Conservation (phyloP, 2,329 filamentous ascomycete genomes). For the Exutisphaerella laricina region DNA sequence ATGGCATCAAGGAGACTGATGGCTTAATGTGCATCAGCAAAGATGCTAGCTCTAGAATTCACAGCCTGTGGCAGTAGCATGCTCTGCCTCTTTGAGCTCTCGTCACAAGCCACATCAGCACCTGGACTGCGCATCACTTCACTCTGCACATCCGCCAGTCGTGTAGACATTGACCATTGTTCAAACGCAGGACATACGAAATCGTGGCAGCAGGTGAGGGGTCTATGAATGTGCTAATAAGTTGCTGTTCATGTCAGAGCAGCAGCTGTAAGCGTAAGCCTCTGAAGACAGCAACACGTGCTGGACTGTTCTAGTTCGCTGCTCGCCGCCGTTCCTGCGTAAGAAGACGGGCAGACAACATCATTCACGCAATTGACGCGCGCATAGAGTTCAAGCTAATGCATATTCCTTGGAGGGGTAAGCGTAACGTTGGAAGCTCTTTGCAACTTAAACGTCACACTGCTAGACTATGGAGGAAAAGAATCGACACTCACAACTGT, state of each 20-base stretch:
- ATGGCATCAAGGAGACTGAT: constrained; percentile 70
- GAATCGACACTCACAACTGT: neutral
- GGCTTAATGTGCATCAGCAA: constrained; percentile 68
- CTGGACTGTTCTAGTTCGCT: neutral
- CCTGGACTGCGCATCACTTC: too few species aligned
- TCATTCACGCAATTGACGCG: neutral
- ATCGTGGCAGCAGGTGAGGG: too few species aligned
- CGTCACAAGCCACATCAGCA: too few species aligned
- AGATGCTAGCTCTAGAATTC: constrained; percentile 39
- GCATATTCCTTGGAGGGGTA: constrained; percentile 1
- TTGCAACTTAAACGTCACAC: neutral
- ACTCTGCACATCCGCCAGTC: too few species aligned
- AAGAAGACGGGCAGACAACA: neutral
- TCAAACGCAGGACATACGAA: too few species aligned
- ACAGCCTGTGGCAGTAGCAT: constrained; percentile 22
- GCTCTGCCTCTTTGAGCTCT: too few species aligned
- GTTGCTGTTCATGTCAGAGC: neutral
- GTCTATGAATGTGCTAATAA: too few species aligned
- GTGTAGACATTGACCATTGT: too few species aligned
- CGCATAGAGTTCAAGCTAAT: neutral
- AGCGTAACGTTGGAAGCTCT: neutral
- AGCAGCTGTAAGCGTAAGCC: neutral
- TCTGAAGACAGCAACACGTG: neutral
- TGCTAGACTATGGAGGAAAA: neutral
- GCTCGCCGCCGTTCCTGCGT: neutral